phyloP scores from a whole-genome alignment of 2,329 filamentous ascomycete genomes.

The Colletotrichum incanum region DNA sequence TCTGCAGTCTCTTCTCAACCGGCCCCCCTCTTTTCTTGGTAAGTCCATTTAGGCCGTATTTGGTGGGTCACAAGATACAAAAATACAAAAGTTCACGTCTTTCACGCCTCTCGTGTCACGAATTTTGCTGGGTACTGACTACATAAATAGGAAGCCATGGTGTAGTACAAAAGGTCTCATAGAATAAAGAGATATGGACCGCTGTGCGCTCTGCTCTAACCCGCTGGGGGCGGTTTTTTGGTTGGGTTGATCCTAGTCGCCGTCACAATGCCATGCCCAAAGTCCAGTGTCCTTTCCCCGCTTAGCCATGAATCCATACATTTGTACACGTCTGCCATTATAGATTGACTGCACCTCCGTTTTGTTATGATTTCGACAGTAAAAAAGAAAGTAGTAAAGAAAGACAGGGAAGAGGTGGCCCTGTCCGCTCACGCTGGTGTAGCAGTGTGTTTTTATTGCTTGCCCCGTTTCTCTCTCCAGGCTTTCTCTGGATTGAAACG shows the following conservation, averaged over 20 bases:
- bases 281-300: constrained; percentile 33
- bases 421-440: neutral
- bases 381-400: constrained; percentile 29
- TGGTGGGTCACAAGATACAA: neutral
- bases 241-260: constrained; percentile 20
- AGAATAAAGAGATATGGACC: neutral
- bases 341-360: constrained; percentile 17
- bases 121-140: neutral
- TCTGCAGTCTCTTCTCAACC: neutral
- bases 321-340: constrained; percentile 30
- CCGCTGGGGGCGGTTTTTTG: neutral
- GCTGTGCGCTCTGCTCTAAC: constrained; percentile 17
- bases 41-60: neutral
- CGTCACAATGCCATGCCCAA: constrained; percentile 36
- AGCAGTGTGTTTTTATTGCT: constrained; percentile 1
- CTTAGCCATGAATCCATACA: constrained; percentile 33
- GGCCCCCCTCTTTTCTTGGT: neutral
- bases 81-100: constrained; percentile 11
- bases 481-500: neutral
- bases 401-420: constrained; percentile 1
- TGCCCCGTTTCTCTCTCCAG: neutral
- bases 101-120: neutral
- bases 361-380: constrained; percentile 14
- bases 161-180: constrained; percentile 14
- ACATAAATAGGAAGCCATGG: neutral